A percentile compares a stretch with the other conserved stretches of the same genome.
Conservation (phyloP, 768 basidiomycete genomes). For the Rickenella mellea region DNA sequence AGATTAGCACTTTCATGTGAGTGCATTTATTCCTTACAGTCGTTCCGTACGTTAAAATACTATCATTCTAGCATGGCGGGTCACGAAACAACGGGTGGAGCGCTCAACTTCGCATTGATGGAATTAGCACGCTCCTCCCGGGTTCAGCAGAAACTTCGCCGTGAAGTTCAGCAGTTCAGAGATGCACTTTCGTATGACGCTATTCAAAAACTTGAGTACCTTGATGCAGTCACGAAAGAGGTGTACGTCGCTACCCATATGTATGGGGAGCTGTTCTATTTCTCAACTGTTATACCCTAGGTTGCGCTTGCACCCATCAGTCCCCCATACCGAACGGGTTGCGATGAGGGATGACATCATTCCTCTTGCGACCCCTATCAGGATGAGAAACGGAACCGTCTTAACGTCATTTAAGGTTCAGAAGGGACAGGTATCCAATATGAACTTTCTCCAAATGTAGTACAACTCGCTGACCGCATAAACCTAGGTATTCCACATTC, state of each 20-base stretch:
- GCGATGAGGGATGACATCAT: slow-evolving; percentile 5
- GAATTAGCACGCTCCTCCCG: slow-evolving; percentile 28
- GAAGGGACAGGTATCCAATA: no score
- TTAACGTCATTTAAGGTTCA: no score
- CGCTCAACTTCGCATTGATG: slow-evolving; percentile 27
- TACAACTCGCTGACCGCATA: no score
- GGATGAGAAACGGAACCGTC: no score
- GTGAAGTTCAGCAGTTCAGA: slow-evolving; percentile 23
- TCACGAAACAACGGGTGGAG: slow-evolving; percentile 31
- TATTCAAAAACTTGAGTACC: slow-evolving; percentile 24
- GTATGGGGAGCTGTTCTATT: no score
- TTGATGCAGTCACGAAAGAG: slow-evolving; percentile 36
- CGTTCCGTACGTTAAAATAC: no score
- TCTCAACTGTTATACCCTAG: no score
- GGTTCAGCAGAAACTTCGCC: slow-evolving; percentile 27
- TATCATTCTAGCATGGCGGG: slow-evolving; percentile 24
- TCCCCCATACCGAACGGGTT: background rate
- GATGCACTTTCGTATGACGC: slow-evolving; percentile 26
- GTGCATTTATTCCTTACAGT: no score
- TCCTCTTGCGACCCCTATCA: slow-evolving; percentile 2
- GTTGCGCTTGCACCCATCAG: slow-evolving; percentile 2
- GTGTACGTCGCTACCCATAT: slow-evolving; percentile 16
- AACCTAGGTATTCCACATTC: no score
- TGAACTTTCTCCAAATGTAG: no score
- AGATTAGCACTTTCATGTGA: slow-evolving; percentile 27